Conservation (phyloP, 1,139 yeast genomes). For the Waltiozyma solani region DNA sequence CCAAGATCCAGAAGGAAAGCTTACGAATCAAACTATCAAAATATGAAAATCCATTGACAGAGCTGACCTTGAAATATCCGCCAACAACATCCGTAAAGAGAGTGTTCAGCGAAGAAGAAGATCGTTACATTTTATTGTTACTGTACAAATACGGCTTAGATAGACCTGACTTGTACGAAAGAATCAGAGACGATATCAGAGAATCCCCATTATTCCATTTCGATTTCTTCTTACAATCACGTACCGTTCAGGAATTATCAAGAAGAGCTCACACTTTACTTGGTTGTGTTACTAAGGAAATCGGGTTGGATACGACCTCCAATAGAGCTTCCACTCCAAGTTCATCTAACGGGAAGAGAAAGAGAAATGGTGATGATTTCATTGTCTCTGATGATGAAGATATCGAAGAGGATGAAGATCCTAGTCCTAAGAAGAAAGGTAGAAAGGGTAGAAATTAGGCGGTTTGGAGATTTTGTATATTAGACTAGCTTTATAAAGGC, state of each 20-base stretch:
- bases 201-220: constrained; percentile 53
- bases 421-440: constrained; percentile 5
- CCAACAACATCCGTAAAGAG: constrained; percentile 54
- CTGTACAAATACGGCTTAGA: constrained; percentile 59
- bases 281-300: constrained; percentile 53
- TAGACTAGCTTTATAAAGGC: no score
- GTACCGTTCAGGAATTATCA: constrained; percentile 52
- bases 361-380: constrained; percentile 8
- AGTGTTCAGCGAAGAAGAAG: constrained; percentile 66
- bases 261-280: constrained; percentile 62
- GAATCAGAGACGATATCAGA: constrained; percentile 50
- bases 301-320: constrained; percentile 6
- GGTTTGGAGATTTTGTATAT: no score
- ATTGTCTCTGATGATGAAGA: constrained; percentile 2
- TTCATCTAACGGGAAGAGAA: constrained; percentile 4
- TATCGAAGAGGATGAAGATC: constrained; percentile 7
- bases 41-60: constrained; percentile 56
- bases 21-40: constrained; percentile 52
- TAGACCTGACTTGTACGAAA: constrained; percentile 52
- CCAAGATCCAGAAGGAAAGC: constrained; percentile 55
- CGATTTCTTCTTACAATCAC: constrained; percentile 63
- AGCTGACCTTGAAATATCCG: constrained; percentile 44
- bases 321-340: background rate
- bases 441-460: constrained; percentile 8
- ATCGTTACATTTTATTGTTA: constrained; percentile 56